phyloP scores from a whole-genome alignment of 1,139 yeast genomes.

The Hansenula lynferdii region DNA sequence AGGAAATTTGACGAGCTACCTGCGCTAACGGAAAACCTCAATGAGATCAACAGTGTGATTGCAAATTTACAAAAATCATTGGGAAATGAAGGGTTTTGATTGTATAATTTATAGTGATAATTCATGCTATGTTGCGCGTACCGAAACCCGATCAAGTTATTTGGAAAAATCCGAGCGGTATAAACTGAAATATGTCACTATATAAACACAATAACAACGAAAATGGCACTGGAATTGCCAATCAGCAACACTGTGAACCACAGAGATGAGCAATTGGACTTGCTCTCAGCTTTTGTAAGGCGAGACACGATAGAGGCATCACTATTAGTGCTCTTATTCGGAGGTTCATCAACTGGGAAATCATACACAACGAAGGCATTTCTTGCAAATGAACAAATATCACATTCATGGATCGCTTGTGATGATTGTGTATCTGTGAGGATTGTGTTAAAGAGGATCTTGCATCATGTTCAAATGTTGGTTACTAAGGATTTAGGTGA shows the following conservation, averaged over 20 bases:
- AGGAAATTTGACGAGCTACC: constrained; percentile 75
- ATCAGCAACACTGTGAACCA: not conserved
- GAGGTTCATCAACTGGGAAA: constrained; percentile 21
- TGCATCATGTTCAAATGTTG: constrained; percentile 5
- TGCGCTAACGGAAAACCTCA: constrained; percentile 52
- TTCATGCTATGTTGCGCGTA: not conserved
- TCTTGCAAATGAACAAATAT: constrained; percentile 7
- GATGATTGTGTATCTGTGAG: constrained; percentile 21
- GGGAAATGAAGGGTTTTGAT: constrained; percentile 60
- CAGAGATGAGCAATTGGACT: constrained; percentile 14
- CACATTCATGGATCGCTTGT: constrained; percentile 15
- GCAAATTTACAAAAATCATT: constrained; percentile 42
- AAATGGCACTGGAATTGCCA: not conserved
- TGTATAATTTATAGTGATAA: not conserved
- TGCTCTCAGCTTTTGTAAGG: constrained; percentile 13
- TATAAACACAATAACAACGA: no score
- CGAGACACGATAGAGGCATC: constrained; percentile 6
- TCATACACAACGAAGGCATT: constrained; percentile 10
- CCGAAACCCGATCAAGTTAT: not conserved
- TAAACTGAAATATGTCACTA: not conserved
- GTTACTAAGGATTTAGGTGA: constrained; percentile 5
- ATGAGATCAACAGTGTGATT: constrained; percentile 55
- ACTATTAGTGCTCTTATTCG: constrained; percentile 9
- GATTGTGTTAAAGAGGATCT: constrained; percentile 16
- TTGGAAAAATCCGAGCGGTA: not conserved